Evolutionary conservation across 805 yeast genomes (phyloP).

Genomic region (Saccharomycopsis olivae): DNA sequence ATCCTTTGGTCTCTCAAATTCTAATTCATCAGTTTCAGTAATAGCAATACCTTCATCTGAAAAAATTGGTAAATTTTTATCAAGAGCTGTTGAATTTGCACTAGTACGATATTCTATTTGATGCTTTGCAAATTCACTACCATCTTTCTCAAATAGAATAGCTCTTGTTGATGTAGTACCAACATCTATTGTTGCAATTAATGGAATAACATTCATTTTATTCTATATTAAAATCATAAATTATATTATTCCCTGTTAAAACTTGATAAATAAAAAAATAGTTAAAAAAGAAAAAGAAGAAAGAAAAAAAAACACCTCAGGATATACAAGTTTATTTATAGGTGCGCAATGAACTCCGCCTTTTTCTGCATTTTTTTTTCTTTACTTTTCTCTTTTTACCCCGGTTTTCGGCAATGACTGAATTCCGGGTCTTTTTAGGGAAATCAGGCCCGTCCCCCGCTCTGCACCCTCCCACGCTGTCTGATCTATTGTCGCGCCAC

Average conservation of each 20-base stretch:
- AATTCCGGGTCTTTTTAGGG: no score
- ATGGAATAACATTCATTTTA: slow-evolving; percentile 21
- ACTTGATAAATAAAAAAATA: no score
- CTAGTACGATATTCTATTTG: slow-evolving; percentile 83
- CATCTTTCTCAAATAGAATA: slow-evolving; percentile 62
- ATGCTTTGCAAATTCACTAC: slow-evolving; percentile 74
- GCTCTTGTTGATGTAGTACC: slow-evolving; percentile 92
- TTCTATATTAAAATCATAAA: background rate
- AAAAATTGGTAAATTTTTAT: slow-evolving; percentile 37
- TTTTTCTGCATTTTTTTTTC: no score
- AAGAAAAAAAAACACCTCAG: background rate
- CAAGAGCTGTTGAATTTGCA: slow-evolving; percentile 35
- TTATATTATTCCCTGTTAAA: no score
- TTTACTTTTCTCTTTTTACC: no score
- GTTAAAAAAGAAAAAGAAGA: no score
- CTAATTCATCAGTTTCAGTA: slow-evolving; percentile 41
- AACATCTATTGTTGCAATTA: slow-evolving; percentile 69
- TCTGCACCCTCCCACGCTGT: no score
- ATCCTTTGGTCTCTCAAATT: slow-evolving; percentile 42
- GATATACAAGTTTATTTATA: no score
- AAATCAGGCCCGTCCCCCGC: no score
- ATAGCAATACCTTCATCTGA: slow-evolving; percentile 69
- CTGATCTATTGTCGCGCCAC: no score
- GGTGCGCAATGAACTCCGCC: no score
- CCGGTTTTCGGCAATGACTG: no score